Base-by-base conservation (phyloP, 768 basidiomycete species). In the Tylopilus sp. region DNA sequence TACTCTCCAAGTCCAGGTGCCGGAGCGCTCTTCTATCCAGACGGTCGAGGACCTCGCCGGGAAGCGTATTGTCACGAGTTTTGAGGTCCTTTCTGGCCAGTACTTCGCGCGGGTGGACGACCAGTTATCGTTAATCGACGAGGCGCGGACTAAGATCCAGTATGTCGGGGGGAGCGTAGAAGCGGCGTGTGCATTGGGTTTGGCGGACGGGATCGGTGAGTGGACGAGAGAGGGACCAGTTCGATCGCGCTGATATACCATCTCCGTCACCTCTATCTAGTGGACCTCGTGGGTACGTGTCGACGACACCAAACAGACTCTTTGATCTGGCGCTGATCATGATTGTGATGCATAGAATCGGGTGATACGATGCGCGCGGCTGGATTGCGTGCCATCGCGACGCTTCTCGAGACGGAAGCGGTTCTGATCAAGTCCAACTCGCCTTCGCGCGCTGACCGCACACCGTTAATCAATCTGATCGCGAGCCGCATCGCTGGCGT, bases 311-410 rank as follows among this genome's bases (percentile, higher is more conserved):
- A 13, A 37, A 19, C 22, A 13, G 3, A 24, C 21, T 3, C 13
- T 12, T 17, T 24, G 5, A 2, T 13, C 11, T 11, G 26, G 14
- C 16, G 53, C 24, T 19, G 17, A 53, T 28, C n/a, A 3, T 11
- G 4, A 33, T 21, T 36, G 34, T 2, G n/a, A 11, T 12, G 48
- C 44, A 36, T 67, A 95, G 96, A 98, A 74, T 99, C 96, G 17
- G 97, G 97, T 38, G 97, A 99, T 64, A 99, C 97, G 9, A 99
- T 99, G 97, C 91, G 96, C 30, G 97, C 96, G 24, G 95, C 95
- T 1, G 97, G 96, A 33, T 78, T 98, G 50, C 90, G 90, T 68
- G 85, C 96, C 36, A 98, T 99, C 63, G 88, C 86, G 14, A 98
- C 93, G 11, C 68, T 99, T 12, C 81, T 99, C 50, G 71, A 85